Base-by-base conservation (phyloP, 768 basidiomycete species). In the Rickenella mellea region DNA sequence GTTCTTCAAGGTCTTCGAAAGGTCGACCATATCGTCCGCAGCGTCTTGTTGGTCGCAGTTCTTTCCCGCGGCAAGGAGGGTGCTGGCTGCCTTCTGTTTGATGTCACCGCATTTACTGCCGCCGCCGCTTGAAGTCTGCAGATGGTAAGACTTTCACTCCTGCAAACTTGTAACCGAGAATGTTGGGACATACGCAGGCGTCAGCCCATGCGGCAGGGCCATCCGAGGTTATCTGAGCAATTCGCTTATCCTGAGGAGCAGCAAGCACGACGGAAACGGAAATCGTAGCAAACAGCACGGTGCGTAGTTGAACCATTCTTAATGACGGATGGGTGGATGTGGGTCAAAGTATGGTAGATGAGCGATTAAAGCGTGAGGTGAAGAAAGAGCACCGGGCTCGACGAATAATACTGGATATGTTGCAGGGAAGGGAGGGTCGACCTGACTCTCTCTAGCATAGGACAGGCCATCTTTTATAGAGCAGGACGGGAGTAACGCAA, bases 1-100 rank as follows among this genome's bases (percentile, higher is more conserved):
- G 48, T 58, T 67, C 24, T 63, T 60, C 15, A 73, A 58, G 3
- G 50, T 47, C 45, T 60, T 63, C 12, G 61, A 41, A 30, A 61
- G 41, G 50, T 48, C 14, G 57, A 60, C 20, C 56, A 58, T 39
- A 15, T 32, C 11, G 37, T 51, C 49, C 8, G 55, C 54, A 6
- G 51, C 48, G 21, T 60, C 59, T 38, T 58, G 52, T 12, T 56
- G 60, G 30, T 52, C 51, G 10, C 32, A 44, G 41, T 59, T 57
- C 26, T 45, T 50, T 14, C 53, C 55, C 51, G 59, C 27, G 50
- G 60, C 50, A 17, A 40, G 60, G 51, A 51, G 40, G 6, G 51
- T 43, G 7, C 12, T 6, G 42, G 49, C 45, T 9, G 49, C 48
- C 11, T 43, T 19, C 11, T 40, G 21, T 19, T 45, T 47, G 21